phyloP scores from a whole-genome alignment of 495 filamentous ascomycete species.

The Xylaria bambusicola region DNA sequence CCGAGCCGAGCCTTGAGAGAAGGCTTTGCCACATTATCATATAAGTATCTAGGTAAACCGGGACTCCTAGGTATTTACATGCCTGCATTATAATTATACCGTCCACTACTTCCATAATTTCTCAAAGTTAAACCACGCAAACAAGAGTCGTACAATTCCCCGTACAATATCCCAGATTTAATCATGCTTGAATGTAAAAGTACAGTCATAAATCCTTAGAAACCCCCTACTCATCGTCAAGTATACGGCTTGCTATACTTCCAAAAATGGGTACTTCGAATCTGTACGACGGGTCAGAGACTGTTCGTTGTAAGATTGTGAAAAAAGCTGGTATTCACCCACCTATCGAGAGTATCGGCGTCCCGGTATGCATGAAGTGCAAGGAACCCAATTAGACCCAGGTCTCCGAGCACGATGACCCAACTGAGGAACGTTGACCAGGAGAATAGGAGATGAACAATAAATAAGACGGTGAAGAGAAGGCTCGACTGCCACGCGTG shows the following conservation, averaged over 20 bases:
- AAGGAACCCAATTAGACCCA: conserved; percentile 76
- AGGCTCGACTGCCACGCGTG: conserved; percentile 95
- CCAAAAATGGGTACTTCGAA: conserved; percentile 90
- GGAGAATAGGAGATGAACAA: conserved; percentile 80
- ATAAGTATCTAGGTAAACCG: neutral
- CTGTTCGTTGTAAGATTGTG: conserved; percentile 10
- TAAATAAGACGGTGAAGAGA: conserved; percentile 81
- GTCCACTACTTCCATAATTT: neutral
- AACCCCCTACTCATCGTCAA: conserved; percentile 89
- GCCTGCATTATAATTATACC: conserved; percentile 10
- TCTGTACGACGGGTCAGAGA: conserved; percentile 34
- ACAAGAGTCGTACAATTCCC: neutral
- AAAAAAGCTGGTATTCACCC: conserved; percentile 12
- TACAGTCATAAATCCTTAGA: neutral
- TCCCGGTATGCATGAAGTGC: conserved; percentile 80
- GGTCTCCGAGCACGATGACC: conserved; percentile 74
- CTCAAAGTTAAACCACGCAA: neutral
- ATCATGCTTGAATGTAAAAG: neutral
- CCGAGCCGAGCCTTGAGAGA: neutral
- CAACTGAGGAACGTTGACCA: conserved; percentile 84
- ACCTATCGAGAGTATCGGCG: conserved; percentile 89
- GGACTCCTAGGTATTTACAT: neutral
- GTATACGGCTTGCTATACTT: conserved; percentile 79
- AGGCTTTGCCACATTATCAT: neutral
- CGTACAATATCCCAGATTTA: neutral